Conservation (phyloP, 1,284 basidiomycete genomes). For the Fistulina hepatica region DNA sequence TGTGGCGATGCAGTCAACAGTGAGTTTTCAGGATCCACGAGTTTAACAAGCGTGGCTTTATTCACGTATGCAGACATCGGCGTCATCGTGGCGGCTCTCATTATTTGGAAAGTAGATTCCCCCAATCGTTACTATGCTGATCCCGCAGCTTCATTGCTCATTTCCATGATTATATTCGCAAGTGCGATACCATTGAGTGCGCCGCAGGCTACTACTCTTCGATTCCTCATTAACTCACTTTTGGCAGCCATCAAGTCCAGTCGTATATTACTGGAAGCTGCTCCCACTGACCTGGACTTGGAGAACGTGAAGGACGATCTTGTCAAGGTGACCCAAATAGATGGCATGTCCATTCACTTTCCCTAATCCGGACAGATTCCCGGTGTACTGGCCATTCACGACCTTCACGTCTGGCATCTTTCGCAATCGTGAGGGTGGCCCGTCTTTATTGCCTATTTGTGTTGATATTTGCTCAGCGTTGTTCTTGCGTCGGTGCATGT, state of each 20-base stretch:
- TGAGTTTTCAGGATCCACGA: constrained; percentile 15
- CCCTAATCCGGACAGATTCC: constrained; percentile 22
- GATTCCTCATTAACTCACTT: constrained; percentile 3
- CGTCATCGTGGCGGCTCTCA: constrained; percentile 34
- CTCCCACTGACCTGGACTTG: constrained; percentile 34
- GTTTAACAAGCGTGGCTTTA: not conserved
- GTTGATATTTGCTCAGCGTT: constrained; percentile 20
- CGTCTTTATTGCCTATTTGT: constrained; percentile 3
- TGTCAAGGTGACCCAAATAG: constrained; percentile 23
- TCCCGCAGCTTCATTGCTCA: constrained; percentile 33
- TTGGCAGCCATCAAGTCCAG: constrained; percentile 31
- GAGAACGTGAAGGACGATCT: constrained; percentile 35
- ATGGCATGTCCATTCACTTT: not conserved
- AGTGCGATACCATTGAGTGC: constrained; percentile 37
- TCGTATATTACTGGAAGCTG: constrained; percentile 37
- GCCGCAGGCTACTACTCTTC: constrained; percentile 11
- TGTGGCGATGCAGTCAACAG: constrained; percentile 39
- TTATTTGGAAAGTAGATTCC: constrained; percentile 33
- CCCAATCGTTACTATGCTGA: constrained; percentile 36
- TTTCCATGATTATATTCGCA: constrained; percentile 36
- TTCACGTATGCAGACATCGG: constrained; percentile 28
- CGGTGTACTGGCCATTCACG: constrained; percentile 34
- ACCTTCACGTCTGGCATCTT: constrained; percentile 40
- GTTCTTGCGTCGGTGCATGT: constrained; percentile 40
- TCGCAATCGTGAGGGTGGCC: constrained; percentile 32